Conservation (phyloP, 345 rosid species). For the Euphorbia tirucalli region DNA sequence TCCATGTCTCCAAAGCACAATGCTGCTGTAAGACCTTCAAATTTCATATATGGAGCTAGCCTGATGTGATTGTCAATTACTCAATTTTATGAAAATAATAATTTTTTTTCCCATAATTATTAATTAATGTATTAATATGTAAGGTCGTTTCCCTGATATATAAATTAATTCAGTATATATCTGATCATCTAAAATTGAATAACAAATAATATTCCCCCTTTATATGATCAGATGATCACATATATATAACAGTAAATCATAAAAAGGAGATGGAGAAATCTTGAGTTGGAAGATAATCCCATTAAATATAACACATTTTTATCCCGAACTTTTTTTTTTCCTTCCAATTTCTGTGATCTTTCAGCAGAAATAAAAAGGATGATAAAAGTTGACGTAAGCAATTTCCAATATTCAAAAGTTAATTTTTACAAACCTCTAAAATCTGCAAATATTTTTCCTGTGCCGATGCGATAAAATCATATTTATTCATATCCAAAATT, state of each 20-base stretch:
- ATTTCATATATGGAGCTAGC: too few relatives aligned
- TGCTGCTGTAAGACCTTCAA: too few relatives aligned
- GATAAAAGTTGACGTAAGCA: neutral
- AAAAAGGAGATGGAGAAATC: neutral
- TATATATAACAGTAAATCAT: neutral
- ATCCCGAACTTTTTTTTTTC: neutral
- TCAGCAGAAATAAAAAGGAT: conserved; percentile 4
- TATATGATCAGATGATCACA: neutral
- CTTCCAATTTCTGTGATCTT: neutral
- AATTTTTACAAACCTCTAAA: neutral
- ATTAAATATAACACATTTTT: neutral
- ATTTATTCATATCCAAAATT: neutral
- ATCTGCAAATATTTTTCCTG: neutral
- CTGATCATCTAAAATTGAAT: too few relatives aligned
- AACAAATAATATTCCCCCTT: neutral
- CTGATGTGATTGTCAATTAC: too few relatives aligned
- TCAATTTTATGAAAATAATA: too few relatives aligned
- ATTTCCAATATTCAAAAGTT: conserved; percentile 14
- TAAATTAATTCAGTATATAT: too few relatives aligned
- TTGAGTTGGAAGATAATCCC: conserved; percentile 4
- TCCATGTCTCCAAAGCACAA: too few relatives aligned
- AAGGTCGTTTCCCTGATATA: too few relatives aligned
- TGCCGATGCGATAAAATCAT: neutral
- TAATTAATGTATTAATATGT: too few relatives aligned
- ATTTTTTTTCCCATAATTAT: too few relatives aligned